Conservation (phyloP, 2,329 filamentous ascomycete genomes). For the Akanthomyces lecanii region DNA sequence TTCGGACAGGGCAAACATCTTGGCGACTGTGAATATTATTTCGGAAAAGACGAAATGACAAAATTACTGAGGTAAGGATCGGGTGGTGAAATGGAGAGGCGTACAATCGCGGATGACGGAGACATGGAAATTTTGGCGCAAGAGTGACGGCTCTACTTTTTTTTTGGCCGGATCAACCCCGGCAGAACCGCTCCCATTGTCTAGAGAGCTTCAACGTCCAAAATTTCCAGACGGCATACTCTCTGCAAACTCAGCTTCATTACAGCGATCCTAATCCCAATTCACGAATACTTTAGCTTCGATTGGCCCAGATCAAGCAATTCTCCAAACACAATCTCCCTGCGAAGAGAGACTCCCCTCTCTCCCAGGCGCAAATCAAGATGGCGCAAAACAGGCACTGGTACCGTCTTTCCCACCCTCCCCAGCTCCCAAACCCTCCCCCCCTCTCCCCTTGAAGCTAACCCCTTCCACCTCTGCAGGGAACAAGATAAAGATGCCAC, state of each 20-base stretch:
- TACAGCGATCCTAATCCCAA: neutral
- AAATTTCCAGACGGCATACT: constrained; percentile 11
- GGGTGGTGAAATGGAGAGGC: neutral
- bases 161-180: constrained; percentile 13
- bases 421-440: neutral
- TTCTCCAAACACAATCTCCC: constrained; percentile 13
- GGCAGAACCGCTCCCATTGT: neutral
- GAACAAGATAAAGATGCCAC: constrained; percentile 98
- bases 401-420: constrained; percentile 39
- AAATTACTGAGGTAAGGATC: neutral
- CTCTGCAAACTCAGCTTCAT: neutral
- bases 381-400: constrained; percentile 74
- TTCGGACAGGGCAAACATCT: constrained; percentile 74
- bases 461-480: constrained; percentile 44
- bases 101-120: constrained; percentile 1
- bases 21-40: constrained; percentile 25
- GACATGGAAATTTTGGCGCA: constrained; percentile 3
- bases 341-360: neutral
- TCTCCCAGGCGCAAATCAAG: constrained; percentile 25
- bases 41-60: neutral
- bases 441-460: neutral
- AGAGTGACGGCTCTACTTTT: constrained; percentile 10
- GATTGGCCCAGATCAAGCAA: neutral
- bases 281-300: neutral
- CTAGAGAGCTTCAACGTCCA: neutral